phyloP scores from a whole-genome alignment of 2,329 filamentous ascomycete genomes.

The Byssothecium circinans region DNA sequence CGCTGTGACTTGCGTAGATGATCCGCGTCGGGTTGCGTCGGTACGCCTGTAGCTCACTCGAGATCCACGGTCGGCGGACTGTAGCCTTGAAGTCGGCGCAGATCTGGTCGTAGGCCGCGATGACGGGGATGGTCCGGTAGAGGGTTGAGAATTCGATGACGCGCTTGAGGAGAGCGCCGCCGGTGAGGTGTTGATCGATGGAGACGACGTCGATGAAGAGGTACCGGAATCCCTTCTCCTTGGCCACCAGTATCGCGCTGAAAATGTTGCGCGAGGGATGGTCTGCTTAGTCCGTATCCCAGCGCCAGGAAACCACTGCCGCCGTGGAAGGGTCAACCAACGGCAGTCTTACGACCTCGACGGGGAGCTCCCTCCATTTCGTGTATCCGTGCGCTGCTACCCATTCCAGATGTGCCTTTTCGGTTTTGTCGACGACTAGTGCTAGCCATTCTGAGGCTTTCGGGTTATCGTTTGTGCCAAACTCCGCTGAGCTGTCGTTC shows the following conservation, averaged over 20 bases:
- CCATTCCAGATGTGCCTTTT: background rate
- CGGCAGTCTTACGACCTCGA: background rate
- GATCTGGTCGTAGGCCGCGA: background rate
- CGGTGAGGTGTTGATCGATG: background rate
- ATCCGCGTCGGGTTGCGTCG: no score
- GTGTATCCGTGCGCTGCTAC: background rate
- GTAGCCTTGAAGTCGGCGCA: background rate
- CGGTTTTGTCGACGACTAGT: slow-evolving; percentile 1
- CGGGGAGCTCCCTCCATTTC: background rate
- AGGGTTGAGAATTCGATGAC: background rate
- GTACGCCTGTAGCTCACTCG: background rate
- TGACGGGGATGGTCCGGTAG: background rate
- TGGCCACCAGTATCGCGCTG: background rate
- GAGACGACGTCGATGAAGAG: slow-evolving; percentile 2
- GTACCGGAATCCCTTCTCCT: background rate
- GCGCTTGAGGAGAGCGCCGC: background rate
- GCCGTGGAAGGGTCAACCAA: background rate
- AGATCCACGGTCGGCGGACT: background rate
- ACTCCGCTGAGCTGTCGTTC: no score
- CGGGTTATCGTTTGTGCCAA: no score
- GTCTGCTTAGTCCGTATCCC: background rate
- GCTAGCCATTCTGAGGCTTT: background rate
- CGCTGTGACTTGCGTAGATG: background rate
- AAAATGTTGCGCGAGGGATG: background rate
- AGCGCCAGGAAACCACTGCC: slow-evolving; percentile 2